Base-by-base conservation (phyloP, 345 rosid genomes). In the Heritiera littoralis region DNA sequence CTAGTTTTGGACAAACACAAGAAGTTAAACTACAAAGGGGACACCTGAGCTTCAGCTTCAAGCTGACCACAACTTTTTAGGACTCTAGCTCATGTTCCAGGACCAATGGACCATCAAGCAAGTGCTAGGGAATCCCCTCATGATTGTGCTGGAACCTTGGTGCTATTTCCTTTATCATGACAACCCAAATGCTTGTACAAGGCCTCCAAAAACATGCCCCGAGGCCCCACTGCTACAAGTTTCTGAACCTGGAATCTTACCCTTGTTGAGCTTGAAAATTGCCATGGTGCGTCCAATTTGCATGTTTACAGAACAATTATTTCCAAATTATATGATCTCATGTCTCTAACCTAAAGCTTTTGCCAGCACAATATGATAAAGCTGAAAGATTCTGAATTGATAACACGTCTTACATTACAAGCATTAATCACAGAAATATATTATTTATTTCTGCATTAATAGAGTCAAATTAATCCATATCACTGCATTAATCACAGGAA, bases 81-180 rank as follows among this genome's bases (percentile, higher is more conserved):
- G 7, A 38, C 0, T n/a, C 9, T 64, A 7, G 10, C 5, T 64
- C 40, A 23, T 30, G 68, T 32, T 35, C 43, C 2, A 40, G 40
- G 15, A 67, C 9, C 14, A 35, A 35, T 35, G 38, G 38, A 35
- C 38, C 38, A 35, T 35, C 38, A 12, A 30, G 43, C 52, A 15
- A n/a, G 6, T 67, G 13, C 6, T 17, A 41, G 28, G 14, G 4
- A 55, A 12, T 66, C 5, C 5, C 23, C 18, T 4, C 28, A 38
- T 40, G 72, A 67, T 7, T 67, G 12, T 17, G 51, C 51, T n/a
- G 72, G 51, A 56, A 30, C 13, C 72, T 67, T 67, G 72, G 46
- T 67, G 51, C 46, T 38, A 45, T 40, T 28, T 2, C 6, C 2
- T 30, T 28, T 30, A n/a, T 61, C 6, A 30, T 32, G 68, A 64